Conservation (phyloP, 2,329 filamentous ascomycete species). For the Orbilia quercus region DNA sequence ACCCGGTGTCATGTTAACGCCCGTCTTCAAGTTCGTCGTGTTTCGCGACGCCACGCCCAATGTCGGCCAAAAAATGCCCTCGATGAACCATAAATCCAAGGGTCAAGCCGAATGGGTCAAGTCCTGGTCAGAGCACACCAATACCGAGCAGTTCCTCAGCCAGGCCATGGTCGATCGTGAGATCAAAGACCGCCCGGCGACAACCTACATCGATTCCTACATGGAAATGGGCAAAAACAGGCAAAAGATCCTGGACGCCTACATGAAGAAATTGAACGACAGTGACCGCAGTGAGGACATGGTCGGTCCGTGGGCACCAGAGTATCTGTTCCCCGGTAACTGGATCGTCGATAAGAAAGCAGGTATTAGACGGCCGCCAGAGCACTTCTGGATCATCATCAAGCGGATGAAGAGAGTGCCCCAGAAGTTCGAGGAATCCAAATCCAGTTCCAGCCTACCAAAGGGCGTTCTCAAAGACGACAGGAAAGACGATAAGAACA, state of each 20-base stretch:
- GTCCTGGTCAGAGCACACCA: conserved; percentile 13
- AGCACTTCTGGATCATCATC: conserved; percentile 32
- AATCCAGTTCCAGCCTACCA: neutral
- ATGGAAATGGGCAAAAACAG: conserved; percentile 17
- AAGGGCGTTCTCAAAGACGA: conserved; percentile 35
- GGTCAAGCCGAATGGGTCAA: conserved; percentile 6
- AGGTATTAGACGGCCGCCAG: conserved; percentile 3
- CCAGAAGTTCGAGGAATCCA: conserved; percentile 8
- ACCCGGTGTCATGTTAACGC: neutral
- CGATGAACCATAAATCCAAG: neutral
- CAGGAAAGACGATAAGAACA: conserved; percentile 12
- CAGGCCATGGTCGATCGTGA: conserved; percentile 25
- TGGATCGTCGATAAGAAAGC: conserved; percentile 19
- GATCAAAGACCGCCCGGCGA: conserved; percentile 10
- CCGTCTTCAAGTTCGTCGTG: conserved; percentile 29
- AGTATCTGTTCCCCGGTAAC: conserved; percentile 11
- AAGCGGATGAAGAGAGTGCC: conserved; percentile 25
- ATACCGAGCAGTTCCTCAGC: conserved; percentile 17
- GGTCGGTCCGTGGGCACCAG: conserved; percentile 16
- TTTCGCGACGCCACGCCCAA: conserved; percentile 24
- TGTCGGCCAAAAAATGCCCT: neutral
- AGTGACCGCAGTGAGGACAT: conserved; percentile 15
- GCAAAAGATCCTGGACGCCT: conserved; percentile 21
- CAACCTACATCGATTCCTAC: conserved; percentile 8
- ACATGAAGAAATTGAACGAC: conserved; percentile 25